These are phyloP conservation scores for Lepidium sativum DNA, from an alignment of 345 rosid genomes.

Conservation along the genomic window DNA sequence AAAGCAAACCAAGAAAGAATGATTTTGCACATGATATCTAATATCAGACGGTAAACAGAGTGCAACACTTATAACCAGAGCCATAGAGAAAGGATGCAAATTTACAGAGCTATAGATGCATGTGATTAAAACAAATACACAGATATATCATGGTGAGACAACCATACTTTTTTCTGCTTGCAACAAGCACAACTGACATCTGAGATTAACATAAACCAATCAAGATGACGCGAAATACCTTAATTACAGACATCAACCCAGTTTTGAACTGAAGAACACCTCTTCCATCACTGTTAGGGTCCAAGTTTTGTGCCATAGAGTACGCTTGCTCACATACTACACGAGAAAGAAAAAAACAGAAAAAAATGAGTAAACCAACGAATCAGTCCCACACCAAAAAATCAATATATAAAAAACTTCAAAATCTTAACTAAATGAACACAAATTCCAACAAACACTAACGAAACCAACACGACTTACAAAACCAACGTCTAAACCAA, in stretches of 20 bases:
- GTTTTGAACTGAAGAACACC: conserved; percentile 98
- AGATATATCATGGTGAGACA: conserved; percentile 1
- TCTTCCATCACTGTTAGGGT: conserved; percentile 96
- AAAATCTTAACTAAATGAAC: neutral
- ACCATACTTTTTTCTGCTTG: neutral
- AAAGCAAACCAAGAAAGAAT: neutral
- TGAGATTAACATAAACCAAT: neutral
- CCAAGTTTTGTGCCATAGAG: conserved; percentile 89
- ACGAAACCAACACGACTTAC: too few species aligned
- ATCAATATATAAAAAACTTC: too few species aligned
- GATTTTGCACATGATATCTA: neutral
- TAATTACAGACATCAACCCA: conserved; percentile 89
- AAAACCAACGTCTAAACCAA: too few species aligned
- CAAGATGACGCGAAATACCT: conserved; percentile 38
- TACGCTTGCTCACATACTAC: conserved; percentile 98
- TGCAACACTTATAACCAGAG: neutral
- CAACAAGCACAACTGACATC: neutral
- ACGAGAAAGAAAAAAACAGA: conserved; percentile 2
- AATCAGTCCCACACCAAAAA: too few species aligned
- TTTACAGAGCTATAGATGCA: neutral
- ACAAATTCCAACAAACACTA: neutral
- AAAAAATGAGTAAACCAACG: neutral
- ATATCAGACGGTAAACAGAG: neutral
- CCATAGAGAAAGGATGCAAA: neutral
- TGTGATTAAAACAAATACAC: neutral